Percentiles rank a stretch among this genome's conserved stretches.
Conservation (phyloP, 2,329 filamentous ascomycete genomes). For the Akanthomyces muscarius region DNA sequence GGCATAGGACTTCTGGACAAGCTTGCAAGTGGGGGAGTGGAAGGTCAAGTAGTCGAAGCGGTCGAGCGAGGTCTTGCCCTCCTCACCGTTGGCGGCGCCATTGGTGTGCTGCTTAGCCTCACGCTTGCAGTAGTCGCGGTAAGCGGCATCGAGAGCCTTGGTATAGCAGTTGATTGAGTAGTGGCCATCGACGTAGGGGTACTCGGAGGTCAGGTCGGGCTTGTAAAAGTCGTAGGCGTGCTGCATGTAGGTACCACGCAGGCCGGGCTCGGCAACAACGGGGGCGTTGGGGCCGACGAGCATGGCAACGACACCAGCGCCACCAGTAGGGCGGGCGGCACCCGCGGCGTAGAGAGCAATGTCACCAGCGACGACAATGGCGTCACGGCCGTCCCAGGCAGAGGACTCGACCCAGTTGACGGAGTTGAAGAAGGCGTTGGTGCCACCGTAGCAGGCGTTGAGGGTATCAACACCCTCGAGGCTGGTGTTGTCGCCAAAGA, state of each 20-base stretch:
- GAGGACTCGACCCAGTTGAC: conserved; percentile 86
- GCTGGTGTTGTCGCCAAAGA: conserved; percentile 79
- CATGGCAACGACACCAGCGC: conserved; percentile 75
- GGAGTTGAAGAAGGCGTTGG: conserved; percentile 78
- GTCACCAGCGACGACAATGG: conserved; percentile 74
- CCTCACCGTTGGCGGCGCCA: conserved; percentile 41
- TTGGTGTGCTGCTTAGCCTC: conserved; percentile 50
- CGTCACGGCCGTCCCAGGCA: conserved; percentile 79
- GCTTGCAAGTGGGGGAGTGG: conserved; percentile 83
- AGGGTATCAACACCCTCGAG: conserved; percentile 78
- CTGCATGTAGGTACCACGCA: conserved; percentile 75
- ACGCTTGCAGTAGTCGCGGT: conserved; percentile 74
- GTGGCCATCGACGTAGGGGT: conserved; percentile 80
- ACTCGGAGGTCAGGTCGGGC: conserved; percentile 82
- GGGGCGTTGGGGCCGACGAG: conserved; percentile 75
- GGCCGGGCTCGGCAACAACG: conserved; percentile 71
- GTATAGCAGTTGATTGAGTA: conserved; percentile 80
- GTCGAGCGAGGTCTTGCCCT: conserved; percentile 62
- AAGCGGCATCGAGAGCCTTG: conserved; percentile 74
- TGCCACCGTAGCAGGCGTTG: conserved; percentile 84
- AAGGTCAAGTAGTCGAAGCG: conserved; percentile 81
- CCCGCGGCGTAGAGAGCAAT: conserved; percentile 85
- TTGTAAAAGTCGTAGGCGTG: conserved; percentile 91
- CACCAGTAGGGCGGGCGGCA: conserved; percentile 74
- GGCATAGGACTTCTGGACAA: conserved; percentile 80